These are phyloP conservation scores for Bothriochloa decipiens DNA, from an alignment of 176 grass and related monocot species.

Conservation along the genomic window DNA sequence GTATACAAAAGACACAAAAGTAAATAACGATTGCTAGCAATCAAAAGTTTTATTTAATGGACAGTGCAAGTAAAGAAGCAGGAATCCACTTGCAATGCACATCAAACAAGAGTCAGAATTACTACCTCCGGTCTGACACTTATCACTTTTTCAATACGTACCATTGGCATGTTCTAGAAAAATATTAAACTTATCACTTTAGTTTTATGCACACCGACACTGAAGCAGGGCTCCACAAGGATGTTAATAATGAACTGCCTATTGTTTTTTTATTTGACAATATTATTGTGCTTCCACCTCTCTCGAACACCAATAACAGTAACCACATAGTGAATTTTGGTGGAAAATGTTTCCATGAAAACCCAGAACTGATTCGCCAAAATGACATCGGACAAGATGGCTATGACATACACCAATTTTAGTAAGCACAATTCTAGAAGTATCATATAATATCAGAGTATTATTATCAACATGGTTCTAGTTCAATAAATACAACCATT, in stretches of 20 bases:
- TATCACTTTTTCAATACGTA: no score
- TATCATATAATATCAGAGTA: not conserved
- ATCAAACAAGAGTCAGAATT: conserved; percentile 6
- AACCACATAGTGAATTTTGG: not conserved
- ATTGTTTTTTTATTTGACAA: not conserved
- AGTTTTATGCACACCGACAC: not conserved
- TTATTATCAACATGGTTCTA: not conserved
- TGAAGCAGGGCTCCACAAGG: not conserved
- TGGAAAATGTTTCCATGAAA: not conserved
- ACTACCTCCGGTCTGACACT: not conserved
- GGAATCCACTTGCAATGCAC: conserved; percentile 2
- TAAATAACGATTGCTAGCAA: conserved; percentile 3
- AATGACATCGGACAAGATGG: no score
- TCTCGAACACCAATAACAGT: not conserved
- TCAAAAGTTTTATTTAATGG: no score
- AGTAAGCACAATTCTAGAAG: conserved; percentile 2
- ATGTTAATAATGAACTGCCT: not conserved
- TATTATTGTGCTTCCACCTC: not conserved
- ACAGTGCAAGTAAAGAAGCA: no score
- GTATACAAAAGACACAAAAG: conserved; percentile 8
- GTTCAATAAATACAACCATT: no score
- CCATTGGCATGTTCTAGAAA: no score
- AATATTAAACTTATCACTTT: no score
- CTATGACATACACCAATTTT: no score
- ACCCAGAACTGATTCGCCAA: not conserved